These are phyloP conservation scores for Chondrus crispus DNA, from an alignment of 23 red algal genomes.

Conservation along the genomic window DNA sequence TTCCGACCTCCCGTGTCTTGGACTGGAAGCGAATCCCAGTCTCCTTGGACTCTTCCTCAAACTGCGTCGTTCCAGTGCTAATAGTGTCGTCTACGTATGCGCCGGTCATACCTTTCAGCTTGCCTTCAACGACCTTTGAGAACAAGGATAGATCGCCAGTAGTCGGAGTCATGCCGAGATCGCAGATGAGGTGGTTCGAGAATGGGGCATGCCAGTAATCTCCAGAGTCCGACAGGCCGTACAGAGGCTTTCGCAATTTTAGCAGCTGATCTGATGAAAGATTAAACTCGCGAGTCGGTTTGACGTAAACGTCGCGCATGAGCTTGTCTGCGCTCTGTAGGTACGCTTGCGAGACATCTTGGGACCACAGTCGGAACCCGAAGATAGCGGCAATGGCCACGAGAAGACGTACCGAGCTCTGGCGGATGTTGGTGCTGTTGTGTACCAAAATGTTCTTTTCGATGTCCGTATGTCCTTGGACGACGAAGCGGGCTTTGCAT, in stretches of 20 bases:
- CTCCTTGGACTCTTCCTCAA: not conserved
- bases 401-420: not conserved
- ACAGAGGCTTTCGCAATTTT: not conserved
- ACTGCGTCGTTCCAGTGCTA: not conserved
- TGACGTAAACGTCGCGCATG: slow-evolving; percentile 2
- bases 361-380: slow-evolving; percentile 13
- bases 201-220: not conserved
- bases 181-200: not conserved
- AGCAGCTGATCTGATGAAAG: not conserved
- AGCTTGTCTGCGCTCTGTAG: not conserved
- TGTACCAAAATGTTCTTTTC: not conserved
- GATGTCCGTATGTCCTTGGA: not conserved
- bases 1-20: not conserved
- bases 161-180: not conserved
- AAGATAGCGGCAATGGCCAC: not conserved
- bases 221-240: slow-evolving; percentile 5
- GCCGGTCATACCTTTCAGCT: not conserved
- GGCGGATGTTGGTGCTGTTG: not conserved
- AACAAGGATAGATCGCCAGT: not conserved
- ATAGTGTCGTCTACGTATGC: slow-evolving; percentile 20
- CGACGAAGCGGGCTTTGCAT: slow-evolving; percentile 11
- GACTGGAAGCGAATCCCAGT: not conserved
- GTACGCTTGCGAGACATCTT: slow-evolving; percentile 16
- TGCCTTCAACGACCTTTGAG: not conserved
- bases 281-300: not conserved